These are phyloP conservation scores for Eutrema salsugineum DNA, from an alignment of 441 rosid genomes.

Conservation along the genomic window DNA sequence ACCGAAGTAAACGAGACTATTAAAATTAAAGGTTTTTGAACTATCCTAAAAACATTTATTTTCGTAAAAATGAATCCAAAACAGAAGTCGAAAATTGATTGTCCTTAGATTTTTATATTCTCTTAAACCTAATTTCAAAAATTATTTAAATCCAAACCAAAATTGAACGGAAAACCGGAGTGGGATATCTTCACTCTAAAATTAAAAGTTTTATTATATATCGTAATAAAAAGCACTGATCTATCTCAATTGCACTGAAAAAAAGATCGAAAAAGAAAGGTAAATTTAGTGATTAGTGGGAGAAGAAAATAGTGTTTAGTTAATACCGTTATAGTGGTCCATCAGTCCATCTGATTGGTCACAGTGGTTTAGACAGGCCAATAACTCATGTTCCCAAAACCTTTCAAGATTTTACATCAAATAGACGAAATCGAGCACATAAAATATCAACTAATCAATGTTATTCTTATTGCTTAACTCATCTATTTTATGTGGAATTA, in stretches of 20 bases:
- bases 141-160: neutral
- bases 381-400: constrained; percentile 7
- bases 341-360: constrained; percentile 19
- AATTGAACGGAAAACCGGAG: neutral
- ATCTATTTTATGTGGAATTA: neutral
- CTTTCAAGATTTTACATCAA: neutral
- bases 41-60: neutral
- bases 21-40: too few species aligned
- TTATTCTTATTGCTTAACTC: neutral
- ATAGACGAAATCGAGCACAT: neutral
- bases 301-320: constrained; percentile 5
- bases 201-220: neutral
- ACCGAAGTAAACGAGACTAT: too few species aligned
- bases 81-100: neutral
- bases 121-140: neutral
- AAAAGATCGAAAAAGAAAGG: neutral
- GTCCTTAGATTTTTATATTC: neutral
- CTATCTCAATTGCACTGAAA: neutral
- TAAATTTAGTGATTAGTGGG: neutral
- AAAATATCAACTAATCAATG: neutral
- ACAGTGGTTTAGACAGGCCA: constrained; percentile 10
- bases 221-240: neutral
- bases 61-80: neutral
- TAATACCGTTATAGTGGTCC: constrained; percentile 35
- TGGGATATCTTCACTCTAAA: neutral